Percentiles rank a stretch among this genome's conserved stretches.
phyloP scores from a whole-genome alignment of 805 yeast species.

The Myxozyma melibiosi region DNA sequence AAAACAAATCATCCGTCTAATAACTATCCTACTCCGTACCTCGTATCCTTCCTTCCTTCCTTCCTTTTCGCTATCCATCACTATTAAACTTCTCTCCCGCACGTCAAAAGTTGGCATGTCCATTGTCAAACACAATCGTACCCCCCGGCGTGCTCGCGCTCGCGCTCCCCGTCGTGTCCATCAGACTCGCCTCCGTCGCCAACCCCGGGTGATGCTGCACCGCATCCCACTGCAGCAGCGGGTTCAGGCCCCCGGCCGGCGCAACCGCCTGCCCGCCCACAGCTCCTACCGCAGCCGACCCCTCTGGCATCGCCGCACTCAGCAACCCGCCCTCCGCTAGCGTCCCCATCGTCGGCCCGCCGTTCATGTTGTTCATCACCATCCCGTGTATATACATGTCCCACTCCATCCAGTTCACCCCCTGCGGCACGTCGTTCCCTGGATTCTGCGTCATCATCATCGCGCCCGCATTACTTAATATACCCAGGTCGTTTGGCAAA shows the following conservation, averaged over 20 bases:
- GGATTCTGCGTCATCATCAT: slow-evolving; percentile 24
- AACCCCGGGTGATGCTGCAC: slow-evolving; percentile 11
- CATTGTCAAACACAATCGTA: not conserved
- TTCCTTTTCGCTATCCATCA: not conserved
- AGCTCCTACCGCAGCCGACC: not conserved
- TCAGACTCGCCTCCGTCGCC: slow-evolving; percentile 17
- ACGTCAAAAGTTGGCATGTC: slow-evolving; percentile 4
- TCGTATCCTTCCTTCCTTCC: too few species aligned
- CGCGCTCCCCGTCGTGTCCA: slow-evolving; percentile 13
- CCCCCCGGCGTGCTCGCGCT: not conserved
- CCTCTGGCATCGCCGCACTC: not conserved
- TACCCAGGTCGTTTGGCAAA: slow-evolving; percentile 1
- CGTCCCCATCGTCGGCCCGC: not conserved
- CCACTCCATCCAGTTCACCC: slow-evolving; percentile 29
- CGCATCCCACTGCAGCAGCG: slow-evolving; percentile 7
- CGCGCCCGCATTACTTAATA: slow-evolving; percentile 12
- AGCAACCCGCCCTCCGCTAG: not conserved
- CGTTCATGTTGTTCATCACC: slow-evolving; percentile 10
- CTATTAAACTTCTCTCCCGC: not conserved
- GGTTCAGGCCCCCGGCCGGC: not conserved
- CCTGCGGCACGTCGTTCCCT: slow-evolving; percentile 19
- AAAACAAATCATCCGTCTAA: too few species aligned
- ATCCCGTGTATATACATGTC: slow-evolving; percentile 26
- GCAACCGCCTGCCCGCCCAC: not conserved
- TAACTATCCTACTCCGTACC: too few species aligned